Percentiles rank a stretch among this genome's conserved stretches.
phyloP scores from a whole-genome alignment of 2,329 filamentous ascomycete species.

The Polychaeton citri region DNA sequence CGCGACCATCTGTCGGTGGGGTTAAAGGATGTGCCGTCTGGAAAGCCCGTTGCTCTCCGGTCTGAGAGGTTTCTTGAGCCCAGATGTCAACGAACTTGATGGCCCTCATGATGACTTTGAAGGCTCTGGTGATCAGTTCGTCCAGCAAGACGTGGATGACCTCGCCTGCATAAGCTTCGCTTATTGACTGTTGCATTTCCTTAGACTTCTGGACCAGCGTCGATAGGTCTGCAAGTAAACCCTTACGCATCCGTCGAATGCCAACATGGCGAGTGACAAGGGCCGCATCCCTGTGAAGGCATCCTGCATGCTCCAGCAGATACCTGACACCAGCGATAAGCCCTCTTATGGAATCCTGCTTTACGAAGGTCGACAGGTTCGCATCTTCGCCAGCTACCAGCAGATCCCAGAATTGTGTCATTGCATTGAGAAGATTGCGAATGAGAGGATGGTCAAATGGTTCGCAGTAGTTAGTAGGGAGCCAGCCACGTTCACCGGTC shows the following conservation, averaged over 20 bases:
- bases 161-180: slow-evolving; percentile 36
- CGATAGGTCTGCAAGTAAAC: slow-evolving; percentile 77
- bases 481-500: slow-evolving; percentile 80
- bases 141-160: slow-evolving; percentile 68
- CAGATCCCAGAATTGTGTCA: slow-evolving; percentile 87
- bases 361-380: slow-evolving; percentile 66
- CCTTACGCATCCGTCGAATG: slow-evolving; percentile 71
- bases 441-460: slow-evolving; percentile 83
- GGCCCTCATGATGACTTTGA: slow-evolving; percentile 83
- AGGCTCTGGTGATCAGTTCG: slow-evolving; percentile 85
- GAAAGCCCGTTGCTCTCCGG: background rate
- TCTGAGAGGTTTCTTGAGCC: slow-evolving; percentile 24
- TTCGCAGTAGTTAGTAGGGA: slow-evolving; percentile 97
- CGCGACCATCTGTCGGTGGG: background rate
- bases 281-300: slow-evolving; percentile 67
- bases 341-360: slow-evolving; percentile 87
- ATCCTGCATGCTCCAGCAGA: slow-evolving; percentile 77
- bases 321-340: slow-evolving; percentile 88
- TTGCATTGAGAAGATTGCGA: slow-evolving; percentile 67
- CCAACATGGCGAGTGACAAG: slow-evolving; percentile 63
- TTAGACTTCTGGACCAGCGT: slow-evolving; percentile 82
- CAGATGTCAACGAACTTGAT: slow-evolving; percentile 82
- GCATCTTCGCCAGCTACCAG: slow-evolving; percentile 53
- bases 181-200: slow-evolving; percentile 62
- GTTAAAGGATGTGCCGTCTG: background rate